Evolutionary conservation across 2,329 filamentous ascomycete genomes (phyloP), one percentile per base, ranked within the genome.

Genomic region (Aspergillus latus): DNA sequence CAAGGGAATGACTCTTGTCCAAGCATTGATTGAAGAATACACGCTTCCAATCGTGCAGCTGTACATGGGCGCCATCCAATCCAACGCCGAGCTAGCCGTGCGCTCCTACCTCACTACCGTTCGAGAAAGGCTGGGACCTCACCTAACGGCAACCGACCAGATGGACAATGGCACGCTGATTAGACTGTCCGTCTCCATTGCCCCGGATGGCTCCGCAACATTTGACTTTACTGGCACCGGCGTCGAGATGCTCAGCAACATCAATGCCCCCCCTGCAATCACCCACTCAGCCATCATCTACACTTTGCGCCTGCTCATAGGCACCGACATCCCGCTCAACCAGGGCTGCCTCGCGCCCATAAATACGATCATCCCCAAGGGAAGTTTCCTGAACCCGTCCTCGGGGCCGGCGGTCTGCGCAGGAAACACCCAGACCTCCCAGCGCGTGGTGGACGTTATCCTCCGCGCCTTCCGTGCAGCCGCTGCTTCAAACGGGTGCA

Each of bases 91-190:
- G 64, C 78, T 84, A 0, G 88, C 87, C 37, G 91, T 96, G 0
- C 83, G 89, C n/a, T 83, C 82, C 49, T 80, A 95, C 6, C 79
- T 95, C 30, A 90, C 88, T 66, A 78, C 83, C 2, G 86, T 92
- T n/a, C 81, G 84, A 65, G 82, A 82, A 59, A 81, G 84, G 26
- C 90, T 91, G 62, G 81, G 85, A 62, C 87, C 87, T 1, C 80
- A 84, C 55, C 84, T 89, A 15, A 80, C 94, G 0, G 82, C 91
- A 0, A 79, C 87, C 1, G 90, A 96, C 67, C 90, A 87, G 75
- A 94, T 95, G 89, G 91, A 95, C 64, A 90, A 95, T 64, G 90
- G 90, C 30, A 89, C 84, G 9, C 88, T 89, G 0, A 92, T 95
- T 66, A 79, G 82, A 49, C 80, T 95, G 4, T 87, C 85, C 59